Evolutionary conservation across 1,139 yeast genomes (phyloP).

Genomic region (Suhomyces coccinellae): DNA sequence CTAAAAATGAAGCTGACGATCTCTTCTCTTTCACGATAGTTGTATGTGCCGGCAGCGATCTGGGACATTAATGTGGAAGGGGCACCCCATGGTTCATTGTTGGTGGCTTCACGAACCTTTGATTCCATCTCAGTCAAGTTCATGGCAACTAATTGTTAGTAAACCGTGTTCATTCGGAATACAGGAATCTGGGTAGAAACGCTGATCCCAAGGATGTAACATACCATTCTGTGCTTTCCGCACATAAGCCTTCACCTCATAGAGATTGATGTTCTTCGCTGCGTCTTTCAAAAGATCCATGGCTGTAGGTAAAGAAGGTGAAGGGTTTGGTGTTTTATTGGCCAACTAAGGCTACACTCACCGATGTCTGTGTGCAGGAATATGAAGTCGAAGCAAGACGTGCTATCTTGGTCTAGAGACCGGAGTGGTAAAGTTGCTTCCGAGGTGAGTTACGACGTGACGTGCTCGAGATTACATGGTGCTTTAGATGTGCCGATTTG

Average conservation of each 20-base stretch:
- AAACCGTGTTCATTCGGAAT: not conserved
- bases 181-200: not conserved
- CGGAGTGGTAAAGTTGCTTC: too few species aligned
- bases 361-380: slow-evolving; percentile 9
- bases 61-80: slow-evolving; percentile 88
- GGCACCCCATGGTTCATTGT: slow-evolving; percentile 99
- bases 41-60: slow-evolving; percentile 92
- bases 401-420: too few species aligned
- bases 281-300: slow-evolving; percentile 74
- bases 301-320: slow-evolving; percentile 9
- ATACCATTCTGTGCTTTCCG: slow-evolving; percentile 93
- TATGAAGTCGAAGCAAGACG: not conserved
- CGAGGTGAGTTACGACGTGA: too few species aligned
- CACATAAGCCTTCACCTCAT: slow-evolving; percentile 96
- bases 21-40: slow-evolving; percentile 79
- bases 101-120: slow-evolving; percentile 95
- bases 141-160: slow-evolving; percentile 58
- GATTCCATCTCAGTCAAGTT: slow-evolving; percentile 95
- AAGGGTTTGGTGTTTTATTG: slow-evolving; percentile 8
- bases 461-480: too few species aligned
- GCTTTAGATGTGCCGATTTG: too few species aligned
- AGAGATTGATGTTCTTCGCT: slow-evolving; percentile 78
- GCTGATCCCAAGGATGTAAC: slow-evolving; percentile 18
- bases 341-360: slow-evolving; percentile 6
- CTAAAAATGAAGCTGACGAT: slow-evolving; percentile 69